Conservation (phyloP, 2,329 filamentous ascomycete species). For the Ophiostoma perfectum region DNA sequence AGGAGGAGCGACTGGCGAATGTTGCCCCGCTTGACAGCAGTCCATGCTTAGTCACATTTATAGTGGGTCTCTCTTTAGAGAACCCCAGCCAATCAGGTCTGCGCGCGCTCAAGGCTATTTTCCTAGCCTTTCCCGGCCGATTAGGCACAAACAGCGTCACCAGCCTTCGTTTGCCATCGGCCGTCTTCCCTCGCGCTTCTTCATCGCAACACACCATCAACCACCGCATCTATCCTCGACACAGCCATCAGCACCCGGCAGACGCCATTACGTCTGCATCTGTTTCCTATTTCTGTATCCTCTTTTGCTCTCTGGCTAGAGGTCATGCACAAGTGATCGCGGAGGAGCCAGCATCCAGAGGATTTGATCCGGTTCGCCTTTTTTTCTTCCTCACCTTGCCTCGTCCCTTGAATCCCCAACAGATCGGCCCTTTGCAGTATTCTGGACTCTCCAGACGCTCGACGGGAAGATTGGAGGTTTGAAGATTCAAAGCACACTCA, state of each 20-base stretch:
- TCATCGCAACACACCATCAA: neutral
- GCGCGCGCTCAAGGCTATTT: neutral
- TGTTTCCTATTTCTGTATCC: neutral
- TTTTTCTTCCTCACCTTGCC: constrained; percentile 20
- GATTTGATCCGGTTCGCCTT: constrained; percentile 31
- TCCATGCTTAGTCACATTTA: constrained; percentile 6
- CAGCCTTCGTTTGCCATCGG: no score
- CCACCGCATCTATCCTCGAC: neutral
- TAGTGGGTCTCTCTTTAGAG: no score
- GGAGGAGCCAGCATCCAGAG: constrained; percentile 27
- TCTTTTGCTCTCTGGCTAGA: neutral
- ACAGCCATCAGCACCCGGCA: neutral
- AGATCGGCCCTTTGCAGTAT: constrained; percentile 2
- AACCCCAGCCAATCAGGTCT: no score
- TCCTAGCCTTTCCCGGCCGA: neutral
- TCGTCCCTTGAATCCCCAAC: neutral
- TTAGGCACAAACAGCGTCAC: neutral
- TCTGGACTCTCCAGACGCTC: neutral
- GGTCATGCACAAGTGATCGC: constrained; percentile 28
- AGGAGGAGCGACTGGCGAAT: neutral
- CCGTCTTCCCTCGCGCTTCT: neutral
- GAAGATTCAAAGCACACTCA: neutral
- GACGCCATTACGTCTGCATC: neutral
- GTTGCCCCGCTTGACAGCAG: constrained; percentile 15
- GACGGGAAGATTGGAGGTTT: neutral